Evolutionary conservation across 139 green algal genomes (phyloP).

Genomic region (Nannochloris sp.): DNA sequence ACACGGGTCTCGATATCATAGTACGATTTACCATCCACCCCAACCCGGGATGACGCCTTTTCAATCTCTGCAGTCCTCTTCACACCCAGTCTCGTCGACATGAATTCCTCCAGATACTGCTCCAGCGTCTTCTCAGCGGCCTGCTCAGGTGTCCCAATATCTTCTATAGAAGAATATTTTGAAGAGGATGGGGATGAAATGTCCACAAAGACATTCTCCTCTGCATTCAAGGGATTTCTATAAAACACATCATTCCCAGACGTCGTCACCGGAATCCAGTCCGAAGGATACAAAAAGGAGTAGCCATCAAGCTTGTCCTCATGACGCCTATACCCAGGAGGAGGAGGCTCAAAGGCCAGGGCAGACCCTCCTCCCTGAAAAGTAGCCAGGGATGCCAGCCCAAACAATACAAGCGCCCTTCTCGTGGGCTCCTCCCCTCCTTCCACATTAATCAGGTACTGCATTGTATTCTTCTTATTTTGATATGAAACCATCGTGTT

Average conservation of each 20-base stretch:
- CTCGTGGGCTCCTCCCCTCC: neutral
- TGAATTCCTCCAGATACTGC: slow-evolving; percentile 85
- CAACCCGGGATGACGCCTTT: slow-evolving; percentile 19
- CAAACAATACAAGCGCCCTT: neutral
- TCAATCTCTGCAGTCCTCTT: slow-evolving; percentile 42
- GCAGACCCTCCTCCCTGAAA: neutral
- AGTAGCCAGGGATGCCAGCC: neutral
- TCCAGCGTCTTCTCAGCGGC: slow-evolving; percentile 53
- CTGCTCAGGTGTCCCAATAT: slow-evolving; percentile 71
- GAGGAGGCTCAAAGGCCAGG: slow-evolving; percentile 2
- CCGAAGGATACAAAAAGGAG: slow-evolving; percentile 64
- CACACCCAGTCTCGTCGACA: slow-evolving; percentile 87
- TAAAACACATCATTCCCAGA: slow-evolving; percentile 85
- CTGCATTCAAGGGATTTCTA: slow-evolving; percentile 69
- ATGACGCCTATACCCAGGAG: slow-evolving; percentile 42
- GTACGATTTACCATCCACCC: slow-evolving; percentile 37
- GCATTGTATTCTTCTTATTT: too few relatives aligned
- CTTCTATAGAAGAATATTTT: slow-evolving; percentile 56
- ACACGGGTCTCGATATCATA: slow-evolving; percentile 55
- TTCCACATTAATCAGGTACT: too few relatives aligned
- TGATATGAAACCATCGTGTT: too few relatives aligned
- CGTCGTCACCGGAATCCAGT: slow-evolving; percentile 62
- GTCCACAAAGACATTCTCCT: slow-evolving; percentile 89
- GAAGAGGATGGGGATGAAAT: slow-evolving; percentile 76
- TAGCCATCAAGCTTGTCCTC: slow-evolving; percentile 82